These are phyloP conservation scores for Chlamydomonas schloesseri DNA, from an alignment of 139 green algal species.

Conservation along the genomic window DNA sequence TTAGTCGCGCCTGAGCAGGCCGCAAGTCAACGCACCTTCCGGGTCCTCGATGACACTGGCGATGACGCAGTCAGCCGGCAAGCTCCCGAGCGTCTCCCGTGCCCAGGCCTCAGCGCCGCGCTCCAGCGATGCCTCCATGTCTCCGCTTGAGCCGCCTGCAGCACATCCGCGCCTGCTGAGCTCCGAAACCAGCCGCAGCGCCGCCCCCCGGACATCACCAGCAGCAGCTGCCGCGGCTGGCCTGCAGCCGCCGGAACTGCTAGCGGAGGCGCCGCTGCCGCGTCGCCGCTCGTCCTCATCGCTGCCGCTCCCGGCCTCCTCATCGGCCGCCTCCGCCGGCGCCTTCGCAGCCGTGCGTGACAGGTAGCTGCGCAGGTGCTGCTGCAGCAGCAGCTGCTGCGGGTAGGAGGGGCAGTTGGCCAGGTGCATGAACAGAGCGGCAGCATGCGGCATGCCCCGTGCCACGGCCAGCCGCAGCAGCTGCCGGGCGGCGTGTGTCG, in stretches of 20 bases:
- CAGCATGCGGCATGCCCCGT: slow-evolving; percentile 55
- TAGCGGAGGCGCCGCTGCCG: neutral
- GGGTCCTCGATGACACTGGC: neutral
- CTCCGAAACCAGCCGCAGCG: neutral
- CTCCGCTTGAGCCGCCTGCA: neutral
- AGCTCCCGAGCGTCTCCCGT: neutral
- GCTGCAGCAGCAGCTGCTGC: slow-evolving; percentile 58
- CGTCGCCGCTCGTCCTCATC: too few relatives aligned
- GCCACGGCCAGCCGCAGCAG: slow-evolving; percentile 27
- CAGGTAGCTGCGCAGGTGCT: neutral
- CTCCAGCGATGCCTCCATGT: neutral
- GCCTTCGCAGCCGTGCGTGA: neutral
- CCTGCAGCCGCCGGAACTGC: neutral
- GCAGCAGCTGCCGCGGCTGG: slow-evolving; percentile 1
- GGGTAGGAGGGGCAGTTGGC: slow-evolving; percentile 52
- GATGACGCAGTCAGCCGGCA: neutral
- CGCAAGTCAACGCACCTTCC: neutral
- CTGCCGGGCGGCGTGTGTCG: slow-evolving; percentile 1
- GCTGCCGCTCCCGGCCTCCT: too few relatives aligned
- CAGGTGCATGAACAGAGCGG: slow-evolving; percentile 64
- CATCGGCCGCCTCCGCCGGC: too few relatives aligned
- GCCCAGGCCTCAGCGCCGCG: neutral
- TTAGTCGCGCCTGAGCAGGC: too few relatives aligned
- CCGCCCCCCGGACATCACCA: slow-evolving; percentile 1
- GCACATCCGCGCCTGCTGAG: neutral